A percentile compares a stretch with the other conserved stretches of the same genome.
Conservation (phyloP, 441 rosid genomes). For the Euphorbia celastroides region DNA sequence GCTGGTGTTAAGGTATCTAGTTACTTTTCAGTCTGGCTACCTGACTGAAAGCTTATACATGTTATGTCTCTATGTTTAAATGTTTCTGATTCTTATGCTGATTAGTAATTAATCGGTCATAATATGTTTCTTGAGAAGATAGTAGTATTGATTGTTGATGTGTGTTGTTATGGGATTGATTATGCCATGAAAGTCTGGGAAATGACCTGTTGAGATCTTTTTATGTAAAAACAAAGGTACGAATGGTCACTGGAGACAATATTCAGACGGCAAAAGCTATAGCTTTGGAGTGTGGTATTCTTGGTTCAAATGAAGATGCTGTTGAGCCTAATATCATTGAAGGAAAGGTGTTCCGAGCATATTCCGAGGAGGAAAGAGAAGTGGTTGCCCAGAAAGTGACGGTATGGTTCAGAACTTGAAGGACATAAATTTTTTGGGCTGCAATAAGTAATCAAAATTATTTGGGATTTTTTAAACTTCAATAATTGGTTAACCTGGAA, state of each 20-base stretch:
- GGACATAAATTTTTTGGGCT: no score
- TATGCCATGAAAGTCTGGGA: neutral
- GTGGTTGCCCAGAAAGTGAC: slow-evolving; percentile 63
- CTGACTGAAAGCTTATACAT: neutral
- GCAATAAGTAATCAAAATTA: no score
- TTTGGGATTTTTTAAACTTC: no score
- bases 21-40: neutral
- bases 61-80: slow-evolving; percentile 2
- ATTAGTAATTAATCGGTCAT: neutral
- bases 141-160: neutral
- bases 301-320: slow-evolving; percentile 52
- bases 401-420: slow-evolving; percentile 46
- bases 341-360: slow-evolving; percentile 70
- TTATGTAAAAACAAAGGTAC: slow-evolving; percentile 49
- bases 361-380: slow-evolving; percentile 41
- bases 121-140: neutral
- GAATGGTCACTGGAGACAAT: slow-evolving; percentile 99
- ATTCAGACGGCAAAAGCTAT: slow-evolving; percentile 88
- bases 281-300: slow-evolving; percentile 93
- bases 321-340: slow-evolving; percentile 69
- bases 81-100: neutral
- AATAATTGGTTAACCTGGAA: neutral
- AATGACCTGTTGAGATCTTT: slow-evolving; percentile 13
- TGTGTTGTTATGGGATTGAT: neutral
- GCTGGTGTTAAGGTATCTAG: slow-evolving; percentile 87